A percentile compares a stretch with the other conserved stretches of the same genome.
Evolutionary conservation across 306 rosid genomes (phyloP).

Genomic region (Acacia acuminata): DNA sequence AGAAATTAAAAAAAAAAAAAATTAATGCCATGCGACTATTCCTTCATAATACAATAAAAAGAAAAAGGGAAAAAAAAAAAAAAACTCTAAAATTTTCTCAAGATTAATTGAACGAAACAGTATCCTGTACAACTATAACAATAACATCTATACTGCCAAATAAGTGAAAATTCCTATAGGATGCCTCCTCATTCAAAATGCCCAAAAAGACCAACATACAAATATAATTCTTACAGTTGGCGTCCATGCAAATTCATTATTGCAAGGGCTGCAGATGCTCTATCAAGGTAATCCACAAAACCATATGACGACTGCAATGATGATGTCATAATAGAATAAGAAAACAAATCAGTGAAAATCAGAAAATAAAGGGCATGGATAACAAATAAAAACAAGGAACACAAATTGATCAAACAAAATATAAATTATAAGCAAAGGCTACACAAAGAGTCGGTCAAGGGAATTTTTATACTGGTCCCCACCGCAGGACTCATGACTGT

Average conservation of each 20-base stretch:
- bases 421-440: conserved; percentile 9
- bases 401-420: not conserved
- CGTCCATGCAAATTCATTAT: conserved; percentile 66
- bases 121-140: conserved; percentile 2
- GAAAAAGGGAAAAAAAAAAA: not conserved
- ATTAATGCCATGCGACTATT: conserved; percentile 15
- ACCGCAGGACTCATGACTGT: conserved; percentile 27
- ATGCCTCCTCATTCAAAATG: conserved; percentile 16
- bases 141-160: conserved; percentile 3
- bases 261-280: conserved; percentile 63
- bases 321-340: conserved; percentile 1
- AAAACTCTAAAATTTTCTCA: not conserved
- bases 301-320: conserved; percentile 63
- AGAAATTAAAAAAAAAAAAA: not conserved
- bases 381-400: conserved; percentile 9
- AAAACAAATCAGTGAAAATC: conserved; percentile 17
- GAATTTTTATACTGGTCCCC: conserved; percentile 16
- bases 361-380: conserved; percentile 10
- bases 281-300: conserved; percentile 64
- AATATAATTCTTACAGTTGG: conserved; percentile 53
- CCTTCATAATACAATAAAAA: not conserved
- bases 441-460: conserved; percentile 21
- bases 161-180: conserved; percentile 5
- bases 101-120: conserved; percentile 5
- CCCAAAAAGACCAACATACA: conserved; percentile 23